Conservation (phyloP, 78 protist genomes). For the Thecamonas trahens region DNA sequence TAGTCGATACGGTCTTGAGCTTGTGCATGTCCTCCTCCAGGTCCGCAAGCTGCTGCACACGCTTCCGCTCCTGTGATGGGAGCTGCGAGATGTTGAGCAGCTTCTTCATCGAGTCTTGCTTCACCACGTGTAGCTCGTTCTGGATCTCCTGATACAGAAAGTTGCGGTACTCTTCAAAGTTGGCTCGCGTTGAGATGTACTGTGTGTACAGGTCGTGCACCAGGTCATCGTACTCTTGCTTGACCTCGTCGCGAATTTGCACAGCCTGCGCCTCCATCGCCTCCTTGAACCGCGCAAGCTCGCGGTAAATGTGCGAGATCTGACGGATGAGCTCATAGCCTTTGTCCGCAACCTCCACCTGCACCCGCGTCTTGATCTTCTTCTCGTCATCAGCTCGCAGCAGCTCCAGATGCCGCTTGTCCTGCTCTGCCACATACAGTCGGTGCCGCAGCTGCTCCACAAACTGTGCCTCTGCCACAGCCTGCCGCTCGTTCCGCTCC, state of each 20-base stretch:
- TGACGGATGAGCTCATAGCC: conserved; percentile 1
- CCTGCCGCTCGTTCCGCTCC: no score
- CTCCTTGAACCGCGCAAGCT: background rate
- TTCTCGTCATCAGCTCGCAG: background rate
- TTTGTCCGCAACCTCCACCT: conserved; percentile 3
- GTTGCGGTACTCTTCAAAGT: conserved; percentile 1
- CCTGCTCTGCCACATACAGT: no score
- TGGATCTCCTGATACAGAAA: conserved; percentile 18
- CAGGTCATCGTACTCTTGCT: conserved; percentile 7
- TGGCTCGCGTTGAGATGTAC: background rate
- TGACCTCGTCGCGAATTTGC: background rate
- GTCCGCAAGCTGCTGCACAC: conserved; percentile 12
- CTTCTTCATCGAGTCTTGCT: conserved; percentile 1
- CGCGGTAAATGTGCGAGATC: background rate
- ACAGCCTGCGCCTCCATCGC: background rate
- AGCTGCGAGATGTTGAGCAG: background rate
- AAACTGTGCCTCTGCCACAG: no score
- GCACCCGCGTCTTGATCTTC: background rate
- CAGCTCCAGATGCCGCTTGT: background rate
- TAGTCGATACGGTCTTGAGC: background rate
- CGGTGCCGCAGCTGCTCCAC: no score
- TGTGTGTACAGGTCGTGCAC: background rate
- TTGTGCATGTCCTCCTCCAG: conserved; percentile 3
- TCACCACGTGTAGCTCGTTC: conserved; percentile 9
- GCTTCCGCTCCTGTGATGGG: conserved; percentile 9